These are phyloP conservation scores for Vitis amurensis DNA, from an alignment of 164 flowering plant genomes.

Conservation along the genomic window DNA sequence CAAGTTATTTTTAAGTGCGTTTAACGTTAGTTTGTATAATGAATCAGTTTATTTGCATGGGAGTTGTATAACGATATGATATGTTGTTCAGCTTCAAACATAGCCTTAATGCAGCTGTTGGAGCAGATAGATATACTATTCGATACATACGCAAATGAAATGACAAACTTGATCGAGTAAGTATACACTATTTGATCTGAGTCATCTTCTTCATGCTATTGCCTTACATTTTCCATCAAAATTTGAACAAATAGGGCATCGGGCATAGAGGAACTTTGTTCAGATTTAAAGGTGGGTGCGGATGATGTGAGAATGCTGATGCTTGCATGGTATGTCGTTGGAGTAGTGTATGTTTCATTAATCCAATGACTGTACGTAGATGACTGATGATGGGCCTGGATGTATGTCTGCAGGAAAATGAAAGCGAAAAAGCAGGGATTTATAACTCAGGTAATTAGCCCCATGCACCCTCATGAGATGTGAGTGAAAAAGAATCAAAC, in stretches of 20 bases:
- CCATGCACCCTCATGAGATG: neutral
- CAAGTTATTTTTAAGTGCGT: no score
- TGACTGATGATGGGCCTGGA: conserved; percentile 4
- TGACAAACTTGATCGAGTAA: conserved; percentile 38
- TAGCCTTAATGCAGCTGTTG: conserved; percentile 3
- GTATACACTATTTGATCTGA: neutral
- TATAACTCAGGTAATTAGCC: conserved; percentile 60
- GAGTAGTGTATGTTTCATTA: no score
- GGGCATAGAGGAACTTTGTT: conserved; percentile 79
- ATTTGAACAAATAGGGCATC: conserved; percentile 65
- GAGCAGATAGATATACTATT: conserved; percentile 20
- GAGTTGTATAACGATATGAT: neutral
- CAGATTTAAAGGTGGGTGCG: conserved; percentile 64
- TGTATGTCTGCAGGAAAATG: conserved; percentile 64
- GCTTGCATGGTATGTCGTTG: conserved; percentile 70
- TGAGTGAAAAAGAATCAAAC: no score
- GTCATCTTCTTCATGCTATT: neutral
- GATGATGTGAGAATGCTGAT: conserved; percentile 78
- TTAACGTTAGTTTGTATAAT: no score
- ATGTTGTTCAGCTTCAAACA: conserved; percentile 11
- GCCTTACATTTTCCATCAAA: neutral
- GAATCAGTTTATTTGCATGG: no score
- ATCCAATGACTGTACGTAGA: no score
- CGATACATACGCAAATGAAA: conserved; percentile 28
- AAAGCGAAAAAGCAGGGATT: conserved; percentile 78